Evolutionary conservation across 164 flowering plant species (phyloP).

Genomic region (Magnolia sinica): DNA sequence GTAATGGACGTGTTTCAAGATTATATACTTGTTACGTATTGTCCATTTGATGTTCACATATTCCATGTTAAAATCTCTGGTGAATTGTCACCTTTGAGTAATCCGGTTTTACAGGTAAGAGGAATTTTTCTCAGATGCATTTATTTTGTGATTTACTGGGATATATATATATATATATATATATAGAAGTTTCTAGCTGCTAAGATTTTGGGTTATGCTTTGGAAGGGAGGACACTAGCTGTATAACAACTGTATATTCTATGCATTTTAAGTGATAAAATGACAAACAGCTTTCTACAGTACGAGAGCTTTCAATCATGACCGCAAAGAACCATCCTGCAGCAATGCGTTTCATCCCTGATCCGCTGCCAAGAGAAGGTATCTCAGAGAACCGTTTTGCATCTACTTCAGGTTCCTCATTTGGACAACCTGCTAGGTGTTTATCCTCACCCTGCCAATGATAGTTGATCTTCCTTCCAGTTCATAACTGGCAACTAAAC

Average conservation of each 20-base stretch:
- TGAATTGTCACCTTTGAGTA: conserved; percentile 71
- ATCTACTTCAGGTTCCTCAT: conserved; percentile 30
- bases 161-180: too few relatives aligned
- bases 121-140: conserved; percentile 10
- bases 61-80: conserved; percentile 73
- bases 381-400: conserved; percentile 29
- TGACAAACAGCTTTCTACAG: conserved; percentile 99
- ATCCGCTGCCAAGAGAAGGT: conserved; percentile 50
- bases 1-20: conserved; percentile 96
- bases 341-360: conserved; percentile 92
- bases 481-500: conserved; percentile 13
- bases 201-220: conserved; percentile 8
- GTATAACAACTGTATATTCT: conserved; percentile 23
- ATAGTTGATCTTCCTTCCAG: conserved; percentile 7
- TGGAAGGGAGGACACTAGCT: conserved; percentile 13
- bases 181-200: background rate
- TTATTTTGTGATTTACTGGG: conserved; percentile 3
- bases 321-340: conserved; percentile 97
- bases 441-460: conserved; percentile 8
- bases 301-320: conserved; percentile 98
- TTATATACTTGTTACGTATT: conserved; percentile 87
- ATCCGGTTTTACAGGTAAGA: conserved; percentile 79
- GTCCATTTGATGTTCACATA: conserved; percentile 92
- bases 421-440: conserved; percentile 75
- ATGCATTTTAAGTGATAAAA: conserved; percentile 81